A percentile compares a stretch with the other conserved stretches of the same genome.
Evolutionary conservation across 371 early-diverging fungal species (phyloP).

Genomic region (Mucor lusitanicus): DNA sequence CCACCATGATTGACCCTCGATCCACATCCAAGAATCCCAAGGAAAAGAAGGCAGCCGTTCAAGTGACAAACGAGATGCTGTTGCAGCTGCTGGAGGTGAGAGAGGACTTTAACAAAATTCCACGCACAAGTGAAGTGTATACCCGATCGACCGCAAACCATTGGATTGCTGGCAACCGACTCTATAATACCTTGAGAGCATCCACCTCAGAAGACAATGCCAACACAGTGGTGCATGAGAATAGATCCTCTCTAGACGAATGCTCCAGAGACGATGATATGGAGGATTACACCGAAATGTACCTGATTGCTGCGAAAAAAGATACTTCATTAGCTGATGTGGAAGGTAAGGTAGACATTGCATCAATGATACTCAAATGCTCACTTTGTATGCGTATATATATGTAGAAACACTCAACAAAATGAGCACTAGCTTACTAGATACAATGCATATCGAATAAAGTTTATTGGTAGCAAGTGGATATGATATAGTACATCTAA

Average conservation of each 20-base stretch:
- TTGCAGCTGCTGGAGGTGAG: conserved; percentile 55
- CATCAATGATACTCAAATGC: no score
- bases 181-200: conserved; percentile 32
- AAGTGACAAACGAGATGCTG: conserved; percentile 45
- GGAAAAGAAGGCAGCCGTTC: conserved; percentile 20
- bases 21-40: conserved; percentile 14
- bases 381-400: background rate
- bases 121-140: conserved; percentile 57
- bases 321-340: conserved; percentile 62
- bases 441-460: conserved; percentile 35
- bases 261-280: conserved; percentile 11
- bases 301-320: conserved; percentile 63
- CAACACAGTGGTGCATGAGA: conserved; percentile 1
- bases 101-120: conserved; percentile 56
- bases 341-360: conserved; percentile 48
- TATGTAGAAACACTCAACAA: conserved; percentile 36
- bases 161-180: conserved; percentile 63
- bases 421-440: conserved; percentile 31
- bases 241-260: conserved; percentile 15
- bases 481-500: conserved; percentile 9
- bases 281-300: conserved; percentile 49
- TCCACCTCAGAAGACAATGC: conserved; percentile 5
- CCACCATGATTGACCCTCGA: conserved; percentile 30
- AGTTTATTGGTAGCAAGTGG: background rate
- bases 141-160: conserved; percentile 62